These are phyloP conservation scores for Scalesia atractyloides DNA, from an alignment of 129 eudicot species.

Conservation along the genomic window DNA sequence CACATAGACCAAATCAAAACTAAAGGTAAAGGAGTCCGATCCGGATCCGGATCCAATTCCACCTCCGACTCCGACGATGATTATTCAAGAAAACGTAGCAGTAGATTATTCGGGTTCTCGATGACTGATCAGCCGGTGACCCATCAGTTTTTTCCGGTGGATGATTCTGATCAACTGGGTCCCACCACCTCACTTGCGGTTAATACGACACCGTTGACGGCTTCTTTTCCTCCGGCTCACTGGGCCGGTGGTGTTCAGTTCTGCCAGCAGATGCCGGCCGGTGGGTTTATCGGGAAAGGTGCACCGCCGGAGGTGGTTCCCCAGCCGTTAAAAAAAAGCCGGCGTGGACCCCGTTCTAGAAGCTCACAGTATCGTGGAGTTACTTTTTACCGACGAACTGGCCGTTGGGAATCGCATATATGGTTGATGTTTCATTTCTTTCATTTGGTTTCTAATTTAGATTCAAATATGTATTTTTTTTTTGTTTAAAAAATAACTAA, in stretches of 20 bases:
- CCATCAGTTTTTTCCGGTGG: constrained; percentile 83
- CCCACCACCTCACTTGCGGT: constrained; percentile 23
- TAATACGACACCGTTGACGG: constrained; percentile 5
- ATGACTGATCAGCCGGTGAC: constrained; percentile 57
- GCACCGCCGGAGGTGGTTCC: constrained; percentile 41
- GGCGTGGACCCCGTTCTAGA: constrained; percentile 81
- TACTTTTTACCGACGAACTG: constrained; percentile 10
- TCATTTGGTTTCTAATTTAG: neutral
- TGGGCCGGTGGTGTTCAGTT: constrained; percentile 85
- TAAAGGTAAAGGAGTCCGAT: constrained; percentile 63
- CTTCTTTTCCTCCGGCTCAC: constrained; percentile 63
- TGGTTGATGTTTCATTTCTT: neutral
- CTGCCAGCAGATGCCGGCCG: constrained; percentile 45
- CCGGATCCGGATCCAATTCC: constrained; percentile 64
- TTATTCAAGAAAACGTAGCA: constrained; percentile 7
- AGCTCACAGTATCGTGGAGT: constrained; percentile 17
- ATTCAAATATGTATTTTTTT: too few relatives aligned
- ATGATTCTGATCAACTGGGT: constrained; percentile 40
- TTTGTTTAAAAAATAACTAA: too few relatives aligned
- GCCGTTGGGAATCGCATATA: constrained; percentile 21
- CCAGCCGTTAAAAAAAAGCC: constrained; percentile 81
- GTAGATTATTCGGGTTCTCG: neutral
- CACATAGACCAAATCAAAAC: constrained; percentile 41
- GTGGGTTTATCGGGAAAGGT: constrained; percentile 1
- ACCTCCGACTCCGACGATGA: constrained; percentile 56